Percentiles rank a stretch among this genome's conserved stretches.
These are phyloP conservation scores for Lenzites betulinus DNA, from an alignment of 768 basidiomycete genomes.

Conservation along the genomic window DNA sequence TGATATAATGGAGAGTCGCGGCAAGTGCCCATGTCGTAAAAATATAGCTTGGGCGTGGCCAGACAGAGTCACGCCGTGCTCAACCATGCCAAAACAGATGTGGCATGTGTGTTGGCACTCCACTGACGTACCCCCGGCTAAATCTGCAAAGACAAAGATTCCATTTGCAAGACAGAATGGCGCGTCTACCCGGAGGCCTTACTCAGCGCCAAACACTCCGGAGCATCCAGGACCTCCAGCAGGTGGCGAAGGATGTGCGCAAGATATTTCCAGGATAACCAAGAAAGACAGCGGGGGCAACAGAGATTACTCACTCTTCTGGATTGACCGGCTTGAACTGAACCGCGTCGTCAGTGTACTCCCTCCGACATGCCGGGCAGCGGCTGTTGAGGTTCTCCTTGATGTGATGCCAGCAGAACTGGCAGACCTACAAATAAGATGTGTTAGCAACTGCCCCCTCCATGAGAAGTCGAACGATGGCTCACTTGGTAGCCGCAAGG, in stretches of 20 bases:
- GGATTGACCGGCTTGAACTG: constrained; percentile 95
- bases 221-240: neutral
- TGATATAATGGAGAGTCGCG: no score
- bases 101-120: neutral
- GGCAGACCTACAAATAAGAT: constrained; percentile 72
- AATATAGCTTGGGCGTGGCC: no score
- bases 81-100: neutral
- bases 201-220: constrained; percentile 1
- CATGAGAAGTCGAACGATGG: neutral
- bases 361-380: constrained; percentile 93
- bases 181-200: constrained; percentile 3
- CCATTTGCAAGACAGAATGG: neutral
- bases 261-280: constrained; percentile 14
- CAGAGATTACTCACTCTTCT: constrained; percentile 75
- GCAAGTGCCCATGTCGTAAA: no score
- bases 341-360: constrained; percentile 89
- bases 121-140: neutral
- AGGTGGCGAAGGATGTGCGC: no score
- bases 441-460: neutral
- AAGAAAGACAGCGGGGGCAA: constrained; percentile 9
- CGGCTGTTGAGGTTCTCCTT: constrained; percentile 93
- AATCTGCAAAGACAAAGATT: neutral
- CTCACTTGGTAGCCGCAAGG: constrained; percentile 96
- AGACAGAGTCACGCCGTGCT: no score
- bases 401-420: constrained; percentile 99